Evolutionary conservation across 768 basidiomycete genomes (phyloP).

Genomic region (Mycena epipterygia): DNA sequence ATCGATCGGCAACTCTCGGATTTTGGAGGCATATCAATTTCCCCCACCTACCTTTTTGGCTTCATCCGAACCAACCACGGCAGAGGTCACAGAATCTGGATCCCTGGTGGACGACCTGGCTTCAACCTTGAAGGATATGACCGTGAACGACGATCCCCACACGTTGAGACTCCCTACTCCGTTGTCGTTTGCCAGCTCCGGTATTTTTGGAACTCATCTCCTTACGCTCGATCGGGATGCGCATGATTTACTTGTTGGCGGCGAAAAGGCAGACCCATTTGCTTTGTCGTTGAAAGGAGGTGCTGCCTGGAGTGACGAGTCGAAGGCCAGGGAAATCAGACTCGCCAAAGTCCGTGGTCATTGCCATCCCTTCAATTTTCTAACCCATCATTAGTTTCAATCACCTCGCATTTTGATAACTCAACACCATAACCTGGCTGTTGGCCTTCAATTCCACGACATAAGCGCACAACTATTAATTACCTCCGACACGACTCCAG

Average conservation of each 20-base stretch:
- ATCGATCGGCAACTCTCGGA: conserved; percentile 59
- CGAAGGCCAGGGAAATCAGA: conserved; percentile 62
- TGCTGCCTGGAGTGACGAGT: conserved; percentile 68
- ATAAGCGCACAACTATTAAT: conserved; percentile 77
- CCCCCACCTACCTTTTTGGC: conserved; percentile 68
- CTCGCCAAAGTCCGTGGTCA: conserved; percentile 65
- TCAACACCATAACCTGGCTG: conserved; percentile 69
- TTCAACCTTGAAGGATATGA: conserved; percentile 55
- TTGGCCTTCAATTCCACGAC: conserved; percentile 76
- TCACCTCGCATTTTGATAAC: conserved; percentile 76
- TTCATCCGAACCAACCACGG: conserved; percentile 19
- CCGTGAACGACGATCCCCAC: conserved; percentile 53
- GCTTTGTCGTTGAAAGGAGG: conserved; percentile 64
- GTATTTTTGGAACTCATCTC: conserved; percentile 59
- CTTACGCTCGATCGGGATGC: conserved; percentile 60
- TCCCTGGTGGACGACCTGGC: conserved; percentile 56
- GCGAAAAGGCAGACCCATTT: conserved; percentile 37
- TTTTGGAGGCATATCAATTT: conserved; percentile 75
- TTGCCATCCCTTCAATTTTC: neutral
- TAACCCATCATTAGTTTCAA: conserved; percentile 60
- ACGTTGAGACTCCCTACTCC: conserved; percentile 51
- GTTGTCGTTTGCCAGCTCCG: conserved; percentile 53
- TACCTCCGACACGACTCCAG: conserved; percentile 54
- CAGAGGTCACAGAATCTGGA: conserved; percentile 31
- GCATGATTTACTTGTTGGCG: conserved; percentile 57